Percentiles rank a stretch among this genome's conserved stretches.
Conservation (phyloP, 106 monocot genomes). For the Hemerocallis citrina region DNA sequence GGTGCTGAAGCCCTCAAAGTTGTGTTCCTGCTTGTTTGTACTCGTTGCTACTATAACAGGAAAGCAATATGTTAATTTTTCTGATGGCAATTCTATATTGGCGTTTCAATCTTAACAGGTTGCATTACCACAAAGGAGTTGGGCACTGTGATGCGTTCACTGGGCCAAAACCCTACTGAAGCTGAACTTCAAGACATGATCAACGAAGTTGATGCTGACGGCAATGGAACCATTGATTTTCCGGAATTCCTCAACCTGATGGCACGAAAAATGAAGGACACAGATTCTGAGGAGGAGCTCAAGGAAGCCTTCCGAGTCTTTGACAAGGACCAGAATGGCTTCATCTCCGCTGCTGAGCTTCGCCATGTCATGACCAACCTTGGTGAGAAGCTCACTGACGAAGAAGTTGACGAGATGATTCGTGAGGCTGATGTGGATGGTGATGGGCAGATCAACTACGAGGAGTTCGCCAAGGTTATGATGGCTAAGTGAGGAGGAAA, state of each 20-base stretch:
- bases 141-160: conserved; percentile 56
- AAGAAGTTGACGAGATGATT: conserved; percentile 63
- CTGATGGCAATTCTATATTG: too few relatives aligned
- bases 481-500: conserved; percentile 47
- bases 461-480: conserved; percentile 60
- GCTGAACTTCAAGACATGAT: conserved; percentile 63
- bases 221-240: conserved; percentile 55
- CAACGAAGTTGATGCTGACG: conserved; percentile 53
- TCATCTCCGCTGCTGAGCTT: conserved; percentile 59
- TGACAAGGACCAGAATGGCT: conserved; percentile 65
- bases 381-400: conserved; percentile 58
- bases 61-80: too few relatives aligned
- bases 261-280: conserved; percentile 64
- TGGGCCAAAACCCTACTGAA: conserved; percentile 54
- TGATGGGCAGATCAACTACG: conserved; percentile 61
- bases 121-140: conserved; percentile 63
- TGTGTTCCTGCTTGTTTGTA: too few relatives aligned
- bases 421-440: conserved; percentile 58
- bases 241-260: conserved; percentile 58
- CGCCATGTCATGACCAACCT: conserved; percentile 70
- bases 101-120: conserved; percentile 13
- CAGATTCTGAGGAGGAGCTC: conserved; percentile 57
- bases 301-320: conserved; percentile 57
- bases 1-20: too few relatives aligned
- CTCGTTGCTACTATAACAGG: too few relatives aligned